Conservation (phyloP, 1,284 basidiomycete species). For the Ceratobasidium sp. region DNA sequence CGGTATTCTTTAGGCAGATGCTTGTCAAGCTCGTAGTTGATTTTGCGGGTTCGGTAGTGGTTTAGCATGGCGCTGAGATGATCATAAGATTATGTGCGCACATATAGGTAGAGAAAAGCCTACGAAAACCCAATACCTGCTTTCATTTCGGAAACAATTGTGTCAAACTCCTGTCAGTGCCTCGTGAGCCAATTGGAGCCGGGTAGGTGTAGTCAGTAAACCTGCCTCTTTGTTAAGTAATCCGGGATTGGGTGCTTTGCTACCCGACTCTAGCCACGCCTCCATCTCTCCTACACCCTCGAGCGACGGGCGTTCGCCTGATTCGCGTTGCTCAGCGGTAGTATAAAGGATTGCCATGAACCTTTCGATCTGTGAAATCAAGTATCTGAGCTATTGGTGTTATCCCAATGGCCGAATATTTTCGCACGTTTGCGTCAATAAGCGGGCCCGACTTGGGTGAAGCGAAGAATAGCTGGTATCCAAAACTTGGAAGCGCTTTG, state of each 20-base stretch:
- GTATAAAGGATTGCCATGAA: conserved; percentile 8
- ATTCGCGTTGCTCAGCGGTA: background rate
- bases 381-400: background rate
- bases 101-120: no score
- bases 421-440: conserved; percentile 35
- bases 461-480: conserved; percentile 31
- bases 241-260: background rate
- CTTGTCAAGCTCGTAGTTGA: conserved; percentile 31
- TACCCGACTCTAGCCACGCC: background rate
- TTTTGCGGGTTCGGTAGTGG: conserved; percentile 21
- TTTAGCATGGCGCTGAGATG: conserved; percentile 27
- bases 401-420: no score
- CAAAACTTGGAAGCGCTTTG: conserved; percentile 9
- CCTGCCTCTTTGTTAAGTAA: conserved; percentile 25
- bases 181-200: no score
- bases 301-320: background rate
- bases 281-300: conserved; percentile 16
- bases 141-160: no score
- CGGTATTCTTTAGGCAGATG: conserved; percentile 16
- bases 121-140: no score
- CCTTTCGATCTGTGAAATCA: conserved; percentile 6
- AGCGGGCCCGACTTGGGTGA: conserved; percentile 8
- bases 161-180: no score
- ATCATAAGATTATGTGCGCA: no score
- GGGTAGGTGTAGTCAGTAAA: no score